These are phyloP conservation scores for Guadua angustifolia DNA, from an alignment of 176 grass and related monocot genomes.

Conservation along the genomic window DNA sequence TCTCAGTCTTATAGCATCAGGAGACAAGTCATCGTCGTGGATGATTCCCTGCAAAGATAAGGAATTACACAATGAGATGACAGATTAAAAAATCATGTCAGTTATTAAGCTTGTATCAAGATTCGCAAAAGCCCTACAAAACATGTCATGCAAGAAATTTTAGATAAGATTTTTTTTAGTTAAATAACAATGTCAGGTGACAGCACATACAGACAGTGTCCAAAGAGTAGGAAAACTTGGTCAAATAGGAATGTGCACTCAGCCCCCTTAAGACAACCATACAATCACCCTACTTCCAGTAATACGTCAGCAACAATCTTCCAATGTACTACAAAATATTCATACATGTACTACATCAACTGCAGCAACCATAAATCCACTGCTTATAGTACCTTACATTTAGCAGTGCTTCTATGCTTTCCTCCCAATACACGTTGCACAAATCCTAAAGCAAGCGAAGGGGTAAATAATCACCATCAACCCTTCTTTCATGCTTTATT, in stretches of 20 bases:
- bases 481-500: too few relatives aligned
- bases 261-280: constrained; percentile 1
- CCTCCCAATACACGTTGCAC: too few relatives aligned
- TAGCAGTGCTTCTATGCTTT: too few relatives aligned
- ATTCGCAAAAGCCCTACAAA: constrained; percentile 18
- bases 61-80: constrained; percentile 23
- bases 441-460: too few relatives aligned
- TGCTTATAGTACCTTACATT: background rate
- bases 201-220: constrained; percentile 4
- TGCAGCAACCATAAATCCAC: background rate
- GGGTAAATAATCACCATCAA: too few relatives aligned
- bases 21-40: constrained; percentile 34
- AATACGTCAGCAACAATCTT: background rate
- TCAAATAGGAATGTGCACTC: background rate
- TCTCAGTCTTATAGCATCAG: constrained; percentile 55
- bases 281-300: background rate
- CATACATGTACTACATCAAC: constrained; percentile 9
- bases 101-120: constrained; percentile 6
- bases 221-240: constrained; percentile 12
- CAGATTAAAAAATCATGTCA: background rate
- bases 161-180: background rate
- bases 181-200: background rate
- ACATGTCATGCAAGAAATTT: constrained; percentile 8
- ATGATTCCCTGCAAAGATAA: constrained; percentile 60
- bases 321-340: background rate